These are phyloP conservation scores for Neonectria ditissima DNA, from an alignment of 2,329 filamentous ascomycete genomes.

Conservation along the genomic window DNA sequence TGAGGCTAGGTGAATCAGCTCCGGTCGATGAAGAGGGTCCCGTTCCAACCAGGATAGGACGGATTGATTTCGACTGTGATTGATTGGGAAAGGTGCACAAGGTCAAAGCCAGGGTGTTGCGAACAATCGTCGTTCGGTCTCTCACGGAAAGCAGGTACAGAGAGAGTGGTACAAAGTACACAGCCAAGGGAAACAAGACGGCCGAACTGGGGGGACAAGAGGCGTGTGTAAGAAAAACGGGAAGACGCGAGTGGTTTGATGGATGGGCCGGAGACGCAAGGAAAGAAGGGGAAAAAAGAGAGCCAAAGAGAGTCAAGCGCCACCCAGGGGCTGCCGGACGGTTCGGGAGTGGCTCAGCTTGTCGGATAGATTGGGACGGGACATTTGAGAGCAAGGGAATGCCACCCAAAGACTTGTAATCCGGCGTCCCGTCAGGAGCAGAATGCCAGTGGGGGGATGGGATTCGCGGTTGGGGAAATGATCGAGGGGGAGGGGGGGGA, in stretches of 20 bases:
- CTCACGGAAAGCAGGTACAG: constrained; percentile 14
- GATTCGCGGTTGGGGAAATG: constrained; percentile 32
- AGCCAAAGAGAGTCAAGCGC: constrained; percentile 8
- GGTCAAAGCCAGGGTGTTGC: constrained; percentile 18
- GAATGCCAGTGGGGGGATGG: constrained; percentile 37
- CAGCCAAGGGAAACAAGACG: constrained; percentile 16
- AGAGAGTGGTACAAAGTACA: constrained; percentile 5
- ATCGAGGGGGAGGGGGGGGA: constrained; percentile 25
- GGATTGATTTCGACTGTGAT: constrained; percentile 21
- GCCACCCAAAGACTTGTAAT: constrained; percentile 29
- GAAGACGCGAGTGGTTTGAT: constrained; percentile 8
- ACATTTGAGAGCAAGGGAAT: constrained; percentile 33
- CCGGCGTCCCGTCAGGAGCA: constrained; percentile 30
- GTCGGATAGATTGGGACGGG: constrained; percentile 26
- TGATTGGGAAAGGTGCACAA: constrained; percentile 27
- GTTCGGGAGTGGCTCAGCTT: constrained; percentile 26
- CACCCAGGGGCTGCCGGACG: constrained; percentile 17
- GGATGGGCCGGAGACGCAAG: constrained; percentile 6
- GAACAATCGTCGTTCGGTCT: constrained; percentile 6
- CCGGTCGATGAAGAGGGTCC: constrained; percentile 35
- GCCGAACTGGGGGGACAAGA: constrained; percentile 1
- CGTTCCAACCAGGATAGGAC: constrained; percentile 15
- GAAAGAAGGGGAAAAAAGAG: background rate
- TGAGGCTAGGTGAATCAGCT: constrained; percentile 27
- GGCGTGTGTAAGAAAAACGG: constrained; percentile 3